Percentiles rank a stretch among this genome's conserved stretches.
These are phyloP conservation scores for Carex sylvatica DNA, from an alignment of 202 grass and related monocot species.

Conservation along the genomic window DNA sequence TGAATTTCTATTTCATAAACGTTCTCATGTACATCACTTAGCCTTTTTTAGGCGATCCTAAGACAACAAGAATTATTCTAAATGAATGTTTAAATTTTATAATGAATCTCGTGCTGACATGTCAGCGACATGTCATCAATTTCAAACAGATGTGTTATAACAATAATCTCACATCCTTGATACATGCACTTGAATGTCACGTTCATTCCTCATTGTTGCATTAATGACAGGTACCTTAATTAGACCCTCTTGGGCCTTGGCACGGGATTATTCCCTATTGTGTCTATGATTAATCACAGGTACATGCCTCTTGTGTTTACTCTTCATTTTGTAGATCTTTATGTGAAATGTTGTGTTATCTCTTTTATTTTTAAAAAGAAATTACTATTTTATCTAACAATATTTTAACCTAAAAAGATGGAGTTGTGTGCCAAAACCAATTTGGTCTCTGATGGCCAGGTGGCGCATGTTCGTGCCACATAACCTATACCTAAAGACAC, in stretches of 20 bases:
- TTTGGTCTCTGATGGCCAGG: constrained; percentile 81
- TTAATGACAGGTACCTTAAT: no score
- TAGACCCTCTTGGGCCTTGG: constrained; percentile 76
- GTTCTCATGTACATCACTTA: no score
- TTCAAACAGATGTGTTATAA: no score
- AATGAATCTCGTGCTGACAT: no score
- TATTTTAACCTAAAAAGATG: constrained; percentile 29
- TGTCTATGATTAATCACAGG: constrained; percentile 99
- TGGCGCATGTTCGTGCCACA: constrained; percentile 64
- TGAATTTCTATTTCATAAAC: no score
- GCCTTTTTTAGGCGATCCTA: no score
- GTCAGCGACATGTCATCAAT: no score
- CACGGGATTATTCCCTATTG: constrained; percentile 80
- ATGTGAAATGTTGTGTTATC: constrained; percentile 11
- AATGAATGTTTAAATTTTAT: no score
- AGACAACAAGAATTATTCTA: no score
- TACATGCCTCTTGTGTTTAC: constrained; percentile 25
- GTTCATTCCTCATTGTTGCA: no score
- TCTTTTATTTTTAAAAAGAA: not conserved
- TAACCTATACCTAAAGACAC: constrained; percentile 64
- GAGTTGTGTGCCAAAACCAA: constrained; percentile 93
- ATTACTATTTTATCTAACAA: not conserved
- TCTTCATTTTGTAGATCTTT: constrained; percentile 24
- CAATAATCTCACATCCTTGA: no score
- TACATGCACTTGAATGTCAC: no score